Base-by-base conservation (phyloP, 495 filamentous ascomycete genomes). In the Penicillium parvum region DNA sequence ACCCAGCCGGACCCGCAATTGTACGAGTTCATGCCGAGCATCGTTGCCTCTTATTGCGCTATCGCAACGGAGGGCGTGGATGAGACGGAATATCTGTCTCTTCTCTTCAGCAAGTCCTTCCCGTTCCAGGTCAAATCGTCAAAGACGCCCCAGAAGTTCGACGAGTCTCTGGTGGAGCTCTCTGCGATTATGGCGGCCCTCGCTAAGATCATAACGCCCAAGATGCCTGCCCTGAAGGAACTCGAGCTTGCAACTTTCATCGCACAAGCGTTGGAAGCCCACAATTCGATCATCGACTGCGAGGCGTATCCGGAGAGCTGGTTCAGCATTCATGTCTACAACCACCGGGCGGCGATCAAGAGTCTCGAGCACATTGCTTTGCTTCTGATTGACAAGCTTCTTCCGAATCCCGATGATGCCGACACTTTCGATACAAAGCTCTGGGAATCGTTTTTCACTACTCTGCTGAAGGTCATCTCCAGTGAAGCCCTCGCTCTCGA, bases 251-350 rank as follows among this genome's bases (percentile, higher is more conserved):
- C 86, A 18, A 76, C 76, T 1, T 79, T 95, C 25, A 60, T 97
- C 15, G 81, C 83, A 45, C 81, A 86, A 44, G 77, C 80, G 3
- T 52, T 74, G 6, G 82, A 88, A 45, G 85, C 92, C 4, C 86
- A 94, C 53, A 86, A 86, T 60, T 95, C 88, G 38, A 89, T 98
- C 40, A 68, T 98, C 4, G 76, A 83, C 41, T 88, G 90, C 49
- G 88, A 94, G 47, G 86, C 94, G 1, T 99, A 96, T 63, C 92
- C 92, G 3, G 74, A 78, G 22, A 78, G 71, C 50, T 98, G 92
- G 94, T 75, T 99, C 26, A 95, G 88, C 59, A 77, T 95, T 26
- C 88, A 95, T 61, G 88, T 96, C 28, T 95, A 88, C 62, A 89
- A 99, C 56, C 92, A 97, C 61, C 90, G 87, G 58, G 90, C 88